Conservation (phyloP, 208 protist species). For the Angomonas ambiguus region DNA sequence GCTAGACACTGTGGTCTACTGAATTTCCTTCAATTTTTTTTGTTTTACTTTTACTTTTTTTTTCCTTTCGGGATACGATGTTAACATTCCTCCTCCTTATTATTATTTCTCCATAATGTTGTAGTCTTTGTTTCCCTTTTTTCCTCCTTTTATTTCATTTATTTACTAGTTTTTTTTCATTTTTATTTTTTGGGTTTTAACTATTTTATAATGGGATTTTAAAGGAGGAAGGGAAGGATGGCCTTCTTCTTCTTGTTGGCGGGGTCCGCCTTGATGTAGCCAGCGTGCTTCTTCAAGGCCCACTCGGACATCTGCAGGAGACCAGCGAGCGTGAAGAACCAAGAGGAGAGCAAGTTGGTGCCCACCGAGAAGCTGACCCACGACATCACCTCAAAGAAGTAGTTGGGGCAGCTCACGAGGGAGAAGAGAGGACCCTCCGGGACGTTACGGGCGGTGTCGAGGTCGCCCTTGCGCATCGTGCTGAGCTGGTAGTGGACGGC, state of each 20-base stretch:
- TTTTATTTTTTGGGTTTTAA: slow-evolving; percentile 11
- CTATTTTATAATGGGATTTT: slow-evolving; percentile 24
- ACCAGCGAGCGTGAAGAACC: slow-evolving; percentile 76
- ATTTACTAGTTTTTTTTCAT: too few relatives aligned
- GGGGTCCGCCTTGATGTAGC: slow-evolving; percentile 77
- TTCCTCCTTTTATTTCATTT: slow-evolving; percentile 3
- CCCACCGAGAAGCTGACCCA: slow-evolving; percentile 92
- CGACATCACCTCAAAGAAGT: slow-evolving; percentile 93
- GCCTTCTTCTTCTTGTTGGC: slow-evolving; percentile 67
- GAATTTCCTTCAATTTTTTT: slow-evolving; percentile 4
- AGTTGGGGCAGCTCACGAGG: slow-evolving; percentile 93
- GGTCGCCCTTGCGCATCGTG: slow-evolving; percentile 76
- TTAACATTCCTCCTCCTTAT: too few relatives aligned
- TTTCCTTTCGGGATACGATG: too few relatives aligned
- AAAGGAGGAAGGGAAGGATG: slow-evolving; percentile 86
- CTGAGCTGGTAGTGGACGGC: slow-evolving; percentile 86
- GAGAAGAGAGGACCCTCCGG: slow-evolving; percentile 86
- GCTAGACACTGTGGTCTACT: too few relatives aligned
- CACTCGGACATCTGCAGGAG: slow-evolving; percentile 84
- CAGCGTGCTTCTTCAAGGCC: slow-evolving; percentile 83
- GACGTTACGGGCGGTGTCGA: slow-evolving; percentile 66
- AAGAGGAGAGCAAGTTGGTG: slow-evolving; percentile 75
- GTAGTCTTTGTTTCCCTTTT: too few relatives aligned
- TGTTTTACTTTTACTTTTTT: too few relatives aligned
- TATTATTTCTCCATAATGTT: too few relatives aligned